phyloP scores from a whole-genome alignment of 73 alveolate genomes.

The Paramecium caudatum region DNA sequence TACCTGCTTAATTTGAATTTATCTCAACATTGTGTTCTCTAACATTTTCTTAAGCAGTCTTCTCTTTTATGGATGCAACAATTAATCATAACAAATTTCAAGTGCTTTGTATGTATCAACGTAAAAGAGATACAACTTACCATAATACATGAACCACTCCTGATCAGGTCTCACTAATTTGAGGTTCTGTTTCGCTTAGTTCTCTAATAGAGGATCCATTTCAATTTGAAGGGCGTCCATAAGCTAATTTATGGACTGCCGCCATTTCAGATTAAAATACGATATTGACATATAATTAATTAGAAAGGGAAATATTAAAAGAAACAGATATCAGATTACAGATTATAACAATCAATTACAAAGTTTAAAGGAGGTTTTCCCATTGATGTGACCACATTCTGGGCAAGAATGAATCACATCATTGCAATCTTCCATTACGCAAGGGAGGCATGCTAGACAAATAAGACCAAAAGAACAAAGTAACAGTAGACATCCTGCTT shows the following conservation, averaged over 20 bases:
- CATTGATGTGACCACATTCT: background rate
- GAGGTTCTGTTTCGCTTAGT: conserved; percentile 9
- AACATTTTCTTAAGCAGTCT: conserved; percentile 94
- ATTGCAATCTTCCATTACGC: conserved; percentile 47
- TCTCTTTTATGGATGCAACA: conserved; percentile 99
- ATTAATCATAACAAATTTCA: conserved; percentile 98
- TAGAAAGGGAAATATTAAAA: no score
- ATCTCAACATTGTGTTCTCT: conserved; percentile 90
- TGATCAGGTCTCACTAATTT: conserved; percentile 66
- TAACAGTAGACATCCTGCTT: conserved; percentile 19
- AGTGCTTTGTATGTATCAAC: conserved; percentile 75
- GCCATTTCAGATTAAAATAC: conserved; percentile 44
- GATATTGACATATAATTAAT: conserved; percentile 13
- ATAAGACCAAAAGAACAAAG: conserved; percentile 57
- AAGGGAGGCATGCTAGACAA: conserved; percentile 47
- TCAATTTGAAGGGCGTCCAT: conserved; percentile 49
- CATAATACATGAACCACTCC: conserved; percentile 75
- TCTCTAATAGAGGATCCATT: conserved; percentile 26
- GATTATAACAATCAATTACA: background rate
- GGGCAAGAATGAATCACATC: conserved; percentile 38
- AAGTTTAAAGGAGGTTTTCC: background rate
- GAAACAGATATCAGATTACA: no score
- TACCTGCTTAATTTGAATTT: conserved; percentile 94
- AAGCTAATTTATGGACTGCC: conserved; percentile 27
- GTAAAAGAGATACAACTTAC: conserved; percentile 57